These are phyloP conservation scores for Neonectria neomacrospora DNA, from an alignment of 2,329 filamentous ascomycete genomes.

Conservation along the genomic window DNA sequence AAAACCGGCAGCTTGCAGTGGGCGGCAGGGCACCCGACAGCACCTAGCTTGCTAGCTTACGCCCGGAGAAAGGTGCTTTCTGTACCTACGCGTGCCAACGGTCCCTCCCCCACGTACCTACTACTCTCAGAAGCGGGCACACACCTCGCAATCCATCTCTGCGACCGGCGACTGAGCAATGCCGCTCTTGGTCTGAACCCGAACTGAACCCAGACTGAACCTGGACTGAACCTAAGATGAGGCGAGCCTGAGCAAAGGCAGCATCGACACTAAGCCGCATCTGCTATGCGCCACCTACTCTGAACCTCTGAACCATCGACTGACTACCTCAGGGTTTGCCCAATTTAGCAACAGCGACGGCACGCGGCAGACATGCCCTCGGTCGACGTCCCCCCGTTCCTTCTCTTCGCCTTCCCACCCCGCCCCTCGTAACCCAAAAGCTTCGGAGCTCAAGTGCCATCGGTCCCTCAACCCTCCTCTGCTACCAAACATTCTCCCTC, in stretches of 20 bases:
- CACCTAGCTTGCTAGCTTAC: too few species aligned
- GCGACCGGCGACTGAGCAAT: too few species aligned
- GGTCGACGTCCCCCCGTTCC: constrained; percentile 8
- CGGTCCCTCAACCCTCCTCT: constrained; percentile 6
- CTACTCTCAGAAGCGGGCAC: too few species aligned
- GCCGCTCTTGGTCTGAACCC: too few species aligned
- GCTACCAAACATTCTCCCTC: constrained; percentile 13
- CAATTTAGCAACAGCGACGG: constrained; percentile 20
- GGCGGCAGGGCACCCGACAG: not conserved
- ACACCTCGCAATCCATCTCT: constrained; percentile 18
- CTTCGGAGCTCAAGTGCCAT: constrained; percentile 12
- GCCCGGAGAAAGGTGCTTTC: not conserved
- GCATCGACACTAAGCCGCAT: too few species aligned
- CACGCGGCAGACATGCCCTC: constrained; percentile 16
- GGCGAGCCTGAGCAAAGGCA: too few species aligned
- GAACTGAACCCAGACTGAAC: too few species aligned
- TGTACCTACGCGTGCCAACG: not conserved
- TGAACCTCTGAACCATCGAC: too few species aligned
- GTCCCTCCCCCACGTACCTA: not conserved
- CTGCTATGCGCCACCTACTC: too few species aligned
- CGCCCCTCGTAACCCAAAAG: constrained; percentile 16
- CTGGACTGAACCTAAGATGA: too few species aligned
- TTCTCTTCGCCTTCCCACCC: constrained; percentile 15
- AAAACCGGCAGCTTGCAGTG: constrained; percentile 20
- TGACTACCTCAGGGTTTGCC: constrained; percentile 10